Evolutionary conservation across 2,329 filamentous ascomycete species (phyloP).

Genomic region (Trichoderma lentiforme): DNA sequence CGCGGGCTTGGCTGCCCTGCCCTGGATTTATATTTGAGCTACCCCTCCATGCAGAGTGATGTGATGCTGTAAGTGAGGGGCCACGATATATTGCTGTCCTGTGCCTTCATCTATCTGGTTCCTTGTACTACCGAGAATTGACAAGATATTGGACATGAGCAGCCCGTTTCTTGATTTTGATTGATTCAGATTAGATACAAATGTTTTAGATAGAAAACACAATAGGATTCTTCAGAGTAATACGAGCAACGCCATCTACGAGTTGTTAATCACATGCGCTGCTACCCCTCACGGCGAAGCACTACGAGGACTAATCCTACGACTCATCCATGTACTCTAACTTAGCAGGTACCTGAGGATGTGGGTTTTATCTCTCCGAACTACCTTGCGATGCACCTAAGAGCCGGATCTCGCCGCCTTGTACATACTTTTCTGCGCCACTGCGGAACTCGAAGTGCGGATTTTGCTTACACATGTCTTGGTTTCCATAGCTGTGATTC

Average conservation of each 20-base stretch:
- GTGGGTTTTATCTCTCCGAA: neutral
- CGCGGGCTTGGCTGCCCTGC: neutral
- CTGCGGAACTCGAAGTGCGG: neutral
- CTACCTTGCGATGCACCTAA: neutral
- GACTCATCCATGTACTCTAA: neutral
- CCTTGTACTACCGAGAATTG: neutral
- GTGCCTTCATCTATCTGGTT: neutral
- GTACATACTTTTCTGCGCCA: neutral
- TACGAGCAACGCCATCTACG: neutral
- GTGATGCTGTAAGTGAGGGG: neutral
- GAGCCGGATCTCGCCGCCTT: neutral
- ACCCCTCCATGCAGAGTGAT: neutral
- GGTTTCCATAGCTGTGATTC: neutral
- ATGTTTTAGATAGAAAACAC: neutral
- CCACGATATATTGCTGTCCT: neutral
- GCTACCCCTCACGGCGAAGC: neutral
- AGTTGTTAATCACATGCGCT: neutral
- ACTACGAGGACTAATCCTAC: neutral
- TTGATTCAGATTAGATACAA: neutral
- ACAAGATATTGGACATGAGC: neutral
- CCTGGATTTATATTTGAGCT: neutral
- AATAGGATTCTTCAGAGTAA: neutral
- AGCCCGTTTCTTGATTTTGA: neutral
- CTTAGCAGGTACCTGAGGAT: neutral
- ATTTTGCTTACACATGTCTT: neutral